These are phyloP conservation scores for Argentina anserina DNA, from an alignment of 306 rosid species.

Conservation along the genomic window DNA sequence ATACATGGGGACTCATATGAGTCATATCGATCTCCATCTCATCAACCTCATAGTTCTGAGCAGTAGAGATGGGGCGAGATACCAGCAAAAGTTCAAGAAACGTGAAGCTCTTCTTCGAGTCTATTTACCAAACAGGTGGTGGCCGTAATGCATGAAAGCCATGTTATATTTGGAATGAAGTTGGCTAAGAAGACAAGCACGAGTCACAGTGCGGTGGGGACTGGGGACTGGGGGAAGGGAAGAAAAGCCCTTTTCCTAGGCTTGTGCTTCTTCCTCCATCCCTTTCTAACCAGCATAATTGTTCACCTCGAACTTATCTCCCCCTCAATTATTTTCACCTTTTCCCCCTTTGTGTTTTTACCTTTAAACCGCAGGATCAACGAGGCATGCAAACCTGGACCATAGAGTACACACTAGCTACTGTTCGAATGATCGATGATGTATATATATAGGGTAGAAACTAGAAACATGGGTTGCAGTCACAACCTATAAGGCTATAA, in stretches of 20 bases:
- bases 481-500: not conserved
- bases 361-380: not conserved
- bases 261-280: not conserved
- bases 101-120: not conserved
- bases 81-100: not conserved
- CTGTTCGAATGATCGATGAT: not conserved
- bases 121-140: conserved; percentile 12
- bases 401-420: not conserved
- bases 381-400: not conserved
- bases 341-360: not conserved
- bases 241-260: not conserved
- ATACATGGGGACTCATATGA: not conserved
- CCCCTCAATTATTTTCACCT: conserved; percentile 16
- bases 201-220: conserved; percentile 8
- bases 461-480: not conserved
- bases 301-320: conserved; percentile 12
- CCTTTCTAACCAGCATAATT: conserved; percentile 3
- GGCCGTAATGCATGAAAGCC: conserved; percentile 7
- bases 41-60: not conserved
- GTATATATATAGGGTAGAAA: no score
- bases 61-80: not conserved
- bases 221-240: not conserved
- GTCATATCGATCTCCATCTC: not conserved
- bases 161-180: conserved; percentile 2
- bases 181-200: conserved; percentile 20